Evolutionary conservation across 352 stramenopile species (phyloP).

Genomic region (Aphanomyces stellatus): DNA sequence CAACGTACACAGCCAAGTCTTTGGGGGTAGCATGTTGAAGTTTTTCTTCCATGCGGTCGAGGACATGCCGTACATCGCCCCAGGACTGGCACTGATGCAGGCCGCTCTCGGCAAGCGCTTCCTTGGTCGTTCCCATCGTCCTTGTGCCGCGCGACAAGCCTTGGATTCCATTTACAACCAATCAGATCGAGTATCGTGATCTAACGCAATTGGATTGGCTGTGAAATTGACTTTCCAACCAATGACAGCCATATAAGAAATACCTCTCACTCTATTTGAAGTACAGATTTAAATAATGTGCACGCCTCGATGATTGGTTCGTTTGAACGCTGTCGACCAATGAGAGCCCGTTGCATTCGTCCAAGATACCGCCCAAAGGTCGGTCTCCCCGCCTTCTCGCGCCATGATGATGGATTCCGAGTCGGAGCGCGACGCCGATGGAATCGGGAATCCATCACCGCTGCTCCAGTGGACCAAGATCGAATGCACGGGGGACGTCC

Average conservation of each 20-base stretch:
- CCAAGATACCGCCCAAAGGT: not conserved
- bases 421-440: not conserved
- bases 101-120: not conserved
- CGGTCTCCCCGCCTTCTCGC: too few relatives aligned
- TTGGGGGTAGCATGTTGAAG: not conserved
- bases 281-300: too few relatives aligned
- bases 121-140: too few relatives aligned
- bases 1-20: not conserved
- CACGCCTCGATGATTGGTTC: too few relatives aligned
- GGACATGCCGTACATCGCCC: not conserved
- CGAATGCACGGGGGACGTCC: constrained; percentile 74
- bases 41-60: not conserved
- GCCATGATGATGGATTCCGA: not conserved
- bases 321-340: too few relatives aligned
- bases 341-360: not conserved
- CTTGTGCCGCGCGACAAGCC: too few relatives aligned
- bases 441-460: not conserved
- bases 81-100: not conserved
- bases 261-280: too few relatives aligned
- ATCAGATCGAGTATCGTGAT: too few relatives aligned
- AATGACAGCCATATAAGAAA: too few relatives aligned
- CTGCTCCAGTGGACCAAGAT: constrained; percentile 48
- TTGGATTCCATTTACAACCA: too few relatives aligned
- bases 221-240: too few relatives aligned
- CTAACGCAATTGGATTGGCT: too few relatives aligned